Percentiles rank a stretch among this genome's conserved stretches.
Conservation (phyloP, 352 stramenopile species). For the Phytopythium vexans region DNA sequence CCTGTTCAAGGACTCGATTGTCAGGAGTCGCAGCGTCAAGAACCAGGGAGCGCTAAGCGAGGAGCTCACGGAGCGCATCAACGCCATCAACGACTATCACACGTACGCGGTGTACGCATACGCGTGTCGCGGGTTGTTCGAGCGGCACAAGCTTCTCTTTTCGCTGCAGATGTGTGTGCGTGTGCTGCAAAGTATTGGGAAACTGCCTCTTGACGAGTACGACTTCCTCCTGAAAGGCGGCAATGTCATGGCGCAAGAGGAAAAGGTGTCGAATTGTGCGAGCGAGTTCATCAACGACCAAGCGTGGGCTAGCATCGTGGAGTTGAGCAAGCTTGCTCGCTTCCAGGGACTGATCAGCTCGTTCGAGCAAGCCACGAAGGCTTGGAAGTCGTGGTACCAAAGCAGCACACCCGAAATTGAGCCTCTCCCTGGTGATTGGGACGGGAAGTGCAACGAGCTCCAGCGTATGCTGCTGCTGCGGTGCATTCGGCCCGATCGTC, state of each 20-base stretch:
- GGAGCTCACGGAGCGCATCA: conserved; percentile 83
- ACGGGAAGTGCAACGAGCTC: conserved; percentile 91
- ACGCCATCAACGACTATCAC: conserved; percentile 95
- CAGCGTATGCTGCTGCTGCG: conserved; percentile 93
- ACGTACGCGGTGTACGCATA: conserved; percentile 95
- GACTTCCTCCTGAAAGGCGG: conserved; percentile 94
- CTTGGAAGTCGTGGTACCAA: conserved; percentile 84
- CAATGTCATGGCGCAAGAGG: conserved; percentile 53
- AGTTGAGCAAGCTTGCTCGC: conserved; percentile 87
- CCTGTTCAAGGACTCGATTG: conserved; percentile 94
- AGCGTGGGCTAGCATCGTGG: conserved; percentile 89
- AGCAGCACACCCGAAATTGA: conserved; percentile 89
- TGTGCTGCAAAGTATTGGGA: conserved; percentile 89
- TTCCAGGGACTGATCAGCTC: conserved; percentile 89
- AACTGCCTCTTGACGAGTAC: conserved; percentile 92
- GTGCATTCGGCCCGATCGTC: conserved; percentile 88
- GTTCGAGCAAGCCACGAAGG: conserved; percentile 86
- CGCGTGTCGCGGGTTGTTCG: conserved; percentile 94
- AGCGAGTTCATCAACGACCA: conserved; percentile 84
- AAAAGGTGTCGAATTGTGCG: conserved; percentile 78
- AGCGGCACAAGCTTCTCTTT: conserved; percentile 95
- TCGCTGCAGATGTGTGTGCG: conserved; percentile 93
- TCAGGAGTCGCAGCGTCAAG: conserved; percentile 79
- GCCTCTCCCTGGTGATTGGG: conserved; percentile 90
- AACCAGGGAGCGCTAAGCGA: conserved; percentile 78